These are phyloP conservation scores for Catharanthus roseus DNA, from an alignment of 257 asterid species.

Conservation along the genomic window DNA sequence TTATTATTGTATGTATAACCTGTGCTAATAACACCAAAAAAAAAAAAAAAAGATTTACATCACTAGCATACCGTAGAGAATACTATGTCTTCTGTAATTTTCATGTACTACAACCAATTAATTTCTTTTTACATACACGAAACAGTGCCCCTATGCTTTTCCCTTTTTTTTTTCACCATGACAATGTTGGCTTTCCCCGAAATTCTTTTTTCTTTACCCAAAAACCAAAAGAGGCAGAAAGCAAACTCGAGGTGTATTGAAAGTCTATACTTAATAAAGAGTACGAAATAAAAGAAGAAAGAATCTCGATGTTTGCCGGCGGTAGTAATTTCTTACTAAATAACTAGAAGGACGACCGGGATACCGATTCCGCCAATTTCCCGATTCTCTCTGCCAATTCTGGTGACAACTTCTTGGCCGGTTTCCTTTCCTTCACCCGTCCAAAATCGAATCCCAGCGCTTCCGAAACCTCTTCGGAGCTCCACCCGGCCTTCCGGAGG, in stretches of 20 bases:
- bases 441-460: slow-evolving; percentile 81
- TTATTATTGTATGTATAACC: no score
- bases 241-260: slow-evolving; percentile 50
- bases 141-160: neutral
- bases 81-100: no score
- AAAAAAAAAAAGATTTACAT: no score
- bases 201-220: slow-evolving; percentile 15
- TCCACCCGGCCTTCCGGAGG: slow-evolving; percentile 89
- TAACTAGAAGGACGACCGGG: slow-evolving; percentile 44
- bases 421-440: slow-evolving; percentile 60
- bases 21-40: no score
- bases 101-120: no score
- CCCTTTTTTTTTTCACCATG: slow-evolving; percentile 3
- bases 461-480: slow-evolving; percentile 91
- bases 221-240: slow-evolving; percentile 28
- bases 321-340: neutral
- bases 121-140: no score
- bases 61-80: no score
- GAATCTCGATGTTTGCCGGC: slow-evolving; percentile 53
- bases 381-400: slow-evolving; percentile 64
- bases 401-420: slow-evolving; percentile 60
- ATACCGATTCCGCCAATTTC: slow-evolving; percentile 79
- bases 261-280: slow-evolving; percentile 33
- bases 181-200: slow-evolving; percentile 9
- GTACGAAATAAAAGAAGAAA: slow-evolving; percentile 12